Evolutionary conservation across 371 early-diverging fungal species (phyloP), one percentile per base, ranked within the genome.

Genomic region (Actinomucor elegans): DNA sequence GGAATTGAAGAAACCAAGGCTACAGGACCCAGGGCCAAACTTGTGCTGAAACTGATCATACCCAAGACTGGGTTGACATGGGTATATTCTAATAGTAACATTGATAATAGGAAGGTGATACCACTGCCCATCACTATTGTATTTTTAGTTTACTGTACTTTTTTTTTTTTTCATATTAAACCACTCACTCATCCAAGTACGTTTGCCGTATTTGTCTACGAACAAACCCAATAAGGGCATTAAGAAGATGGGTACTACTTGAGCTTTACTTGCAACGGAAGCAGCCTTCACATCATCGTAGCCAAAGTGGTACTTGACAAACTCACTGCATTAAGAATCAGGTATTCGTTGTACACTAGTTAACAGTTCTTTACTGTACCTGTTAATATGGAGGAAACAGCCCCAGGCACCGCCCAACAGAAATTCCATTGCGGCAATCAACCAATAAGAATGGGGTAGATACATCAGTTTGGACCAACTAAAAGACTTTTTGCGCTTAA

Each of bases 361-460:
- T n/a, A n/a, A n/a, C n/a, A n/a, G n/a, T n/a, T n/a, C n/a, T n/a
- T n/a, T n/a, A n/a, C n/a, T n/a, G n/a, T 32, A 77, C 77, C 76
- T 77, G 49, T 86, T 83, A 44, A 89, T 85, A 56, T 88, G 88
- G 28, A 89, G 55, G 55, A 89, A 89, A 59, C 81, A 83, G 44
- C 82, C 88, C 89, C 90, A 89, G 5, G 70, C 75, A 41, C 84
- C 82, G 12, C 89, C 88, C 12, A 89, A 58, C 1, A 80, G 61
- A 43, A 89, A 83, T 49, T 84, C 81, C 68, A 85, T 73, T 23
- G 69, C 42, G 4, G 78, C 76, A 32, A 88, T 66, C 31, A 87
- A 57, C 90, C 90, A 89, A 57, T 74, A 87, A 4, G 81, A 68
- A 29, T 75, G 76, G n/a, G 89, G 86, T 32, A 89, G 62, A 34